Percentiles rank a stretch among this genome's conserved stretches.
Conservation (phyloP, 2,329 filamentous ascomycete genomes). For the Cladosporium cucumerinum region DNA sequence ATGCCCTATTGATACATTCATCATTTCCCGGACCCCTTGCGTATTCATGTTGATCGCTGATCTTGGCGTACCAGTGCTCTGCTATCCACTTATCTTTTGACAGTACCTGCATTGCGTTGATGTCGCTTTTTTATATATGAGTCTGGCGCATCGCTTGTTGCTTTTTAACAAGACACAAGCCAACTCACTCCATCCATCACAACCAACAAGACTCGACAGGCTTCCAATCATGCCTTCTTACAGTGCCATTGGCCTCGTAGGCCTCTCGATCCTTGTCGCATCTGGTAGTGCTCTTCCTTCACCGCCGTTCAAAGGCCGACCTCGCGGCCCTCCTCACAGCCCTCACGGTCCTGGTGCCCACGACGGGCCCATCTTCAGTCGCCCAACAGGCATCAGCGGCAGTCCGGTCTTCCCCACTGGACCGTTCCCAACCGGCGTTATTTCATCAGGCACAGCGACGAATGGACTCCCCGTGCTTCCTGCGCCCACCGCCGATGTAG, state of each 20-base stretch:
- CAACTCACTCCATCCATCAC: neutral
- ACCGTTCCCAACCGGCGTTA: neutral
- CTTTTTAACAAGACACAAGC: neutral
- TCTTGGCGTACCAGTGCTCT: neutral
- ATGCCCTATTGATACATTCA: constrained; percentile 6
- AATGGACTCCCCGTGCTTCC: neutral
- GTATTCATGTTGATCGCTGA: constrained; percentile 3
- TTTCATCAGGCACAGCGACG: constrained; percentile 1
- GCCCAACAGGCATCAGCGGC: constrained; percentile 9
- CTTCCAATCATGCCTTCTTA: neutral
- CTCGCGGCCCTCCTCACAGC: neutral
- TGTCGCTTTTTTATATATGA: neutral
- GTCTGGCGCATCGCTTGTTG: neutral
- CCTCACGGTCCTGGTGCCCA: neutral
- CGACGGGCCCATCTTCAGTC: neutral
- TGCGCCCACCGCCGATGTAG: neutral
- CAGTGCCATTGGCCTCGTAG: neutral
- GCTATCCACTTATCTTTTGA: neutral
- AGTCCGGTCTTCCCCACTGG: constrained; percentile 17
- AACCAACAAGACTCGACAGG: neutral
- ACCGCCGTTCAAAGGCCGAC: neutral
- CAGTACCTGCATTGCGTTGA: neutral
- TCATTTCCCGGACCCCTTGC: constrained; percentile 5
- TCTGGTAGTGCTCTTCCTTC: constrained; percentile 1
- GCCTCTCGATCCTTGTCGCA: constrained; percentile 9